Conservation (phyloP, 2,329 filamentous ascomycete genomes). For the Davidsoniella australis region DNA sequence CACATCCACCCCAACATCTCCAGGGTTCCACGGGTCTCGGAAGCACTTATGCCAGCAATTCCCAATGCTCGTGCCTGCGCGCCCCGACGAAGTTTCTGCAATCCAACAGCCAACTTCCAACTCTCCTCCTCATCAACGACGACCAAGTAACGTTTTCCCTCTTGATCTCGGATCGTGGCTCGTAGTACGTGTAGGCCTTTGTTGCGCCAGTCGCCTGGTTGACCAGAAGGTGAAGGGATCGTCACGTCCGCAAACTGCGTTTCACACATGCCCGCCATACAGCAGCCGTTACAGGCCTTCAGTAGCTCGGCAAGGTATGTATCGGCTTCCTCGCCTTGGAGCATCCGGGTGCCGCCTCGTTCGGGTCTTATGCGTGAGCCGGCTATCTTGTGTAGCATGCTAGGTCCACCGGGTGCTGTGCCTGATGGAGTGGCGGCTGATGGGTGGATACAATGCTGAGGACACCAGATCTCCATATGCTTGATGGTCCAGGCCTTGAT, state of each 20-base stretch:
- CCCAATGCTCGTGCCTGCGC: conserved; percentile 42
- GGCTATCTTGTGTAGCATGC: conserved; percentile 31
- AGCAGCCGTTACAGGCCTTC: conserved; percentile 46
- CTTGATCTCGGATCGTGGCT: conserved; percentile 46
- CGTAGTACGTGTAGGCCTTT: conserved; percentile 45
- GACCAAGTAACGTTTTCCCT: conserved; percentile 49
- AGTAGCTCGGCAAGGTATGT: conserved; percentile 45
- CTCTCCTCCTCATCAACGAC: conserved; percentile 46
- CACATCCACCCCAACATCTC: conserved; percentile 39
- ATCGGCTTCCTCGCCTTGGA: conserved; percentile 49
- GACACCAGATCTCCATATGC: conserved; percentile 74
- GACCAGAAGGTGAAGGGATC: conserved; percentile 22
- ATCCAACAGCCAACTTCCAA: conserved; percentile 48
- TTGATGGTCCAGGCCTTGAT: conserved; percentile 97
- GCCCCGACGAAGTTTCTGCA: conserved; percentile 43
- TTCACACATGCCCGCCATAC: conserved; percentile 35
- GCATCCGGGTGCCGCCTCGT: conserved; percentile 31
- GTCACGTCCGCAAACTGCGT: conserved; percentile 28
- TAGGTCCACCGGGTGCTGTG: conserved; percentile 24
- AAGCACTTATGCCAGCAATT: conserved; percentile 35
- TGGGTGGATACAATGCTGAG: conserved; percentile 40
- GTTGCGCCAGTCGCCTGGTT: conserved; percentile 36
- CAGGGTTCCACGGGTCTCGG: conserved; percentile 37
- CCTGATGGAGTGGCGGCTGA: conserved; percentile 25
- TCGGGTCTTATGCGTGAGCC: conserved; percentile 29